Conservation (phyloP, 371 early-diverging fungal species). For the Apophysomyces elegans region DNA sequence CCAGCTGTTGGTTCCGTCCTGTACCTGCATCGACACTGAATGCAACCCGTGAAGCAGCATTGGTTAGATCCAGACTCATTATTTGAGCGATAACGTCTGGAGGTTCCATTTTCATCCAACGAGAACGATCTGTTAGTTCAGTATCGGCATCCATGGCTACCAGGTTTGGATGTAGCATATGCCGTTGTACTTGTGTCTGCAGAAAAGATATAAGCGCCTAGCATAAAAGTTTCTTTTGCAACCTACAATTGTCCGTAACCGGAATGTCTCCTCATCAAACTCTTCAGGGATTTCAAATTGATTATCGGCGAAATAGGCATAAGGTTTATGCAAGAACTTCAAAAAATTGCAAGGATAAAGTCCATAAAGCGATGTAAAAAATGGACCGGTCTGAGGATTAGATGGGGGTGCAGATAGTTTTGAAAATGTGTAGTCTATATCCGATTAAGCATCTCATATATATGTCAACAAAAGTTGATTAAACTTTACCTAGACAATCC, state of each 20-base stretch:
- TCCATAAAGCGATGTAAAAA: conserved; percentile 70
- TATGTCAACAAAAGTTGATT: not conserved
- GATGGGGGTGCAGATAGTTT: conserved; percentile 58
- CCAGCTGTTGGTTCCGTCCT: conserved; percentile 18
- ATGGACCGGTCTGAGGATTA: conserved; percentile 56
- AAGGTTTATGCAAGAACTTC: conserved; percentile 58
- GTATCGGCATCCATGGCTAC: conserved; percentile 51
- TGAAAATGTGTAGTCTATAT: conserved; percentile 55
- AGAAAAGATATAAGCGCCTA: not conserved
- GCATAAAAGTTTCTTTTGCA: not conserved
- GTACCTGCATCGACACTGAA: conserved; percentile 30
- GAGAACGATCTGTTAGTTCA: conserved; percentile 58
- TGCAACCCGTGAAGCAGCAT: conserved; percentile 58
- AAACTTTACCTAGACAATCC: conserved; percentile 52
- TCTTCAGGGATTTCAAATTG: conserved; percentile 46
- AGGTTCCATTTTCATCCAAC: conserved; percentile 71
- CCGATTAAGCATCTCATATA: not conserved
- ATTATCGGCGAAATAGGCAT: conserved; percentile 49
- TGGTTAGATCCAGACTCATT: conserved; percentile 64
- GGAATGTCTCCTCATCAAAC: conserved; percentile 56
- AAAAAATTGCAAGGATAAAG: conserved; percentile 70
- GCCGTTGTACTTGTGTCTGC: conserved; percentile 56
- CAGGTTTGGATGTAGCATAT: conserved; percentile 66
- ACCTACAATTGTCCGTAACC: conserved; percentile 44
- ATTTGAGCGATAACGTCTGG: conserved; percentile 71